Evolutionary conservation across 2,329 filamentous ascomycete species (phyloP), one percentile per base, ranked within the genome.

Genomic region (Colletotrichum neosansevieriae): DNA sequence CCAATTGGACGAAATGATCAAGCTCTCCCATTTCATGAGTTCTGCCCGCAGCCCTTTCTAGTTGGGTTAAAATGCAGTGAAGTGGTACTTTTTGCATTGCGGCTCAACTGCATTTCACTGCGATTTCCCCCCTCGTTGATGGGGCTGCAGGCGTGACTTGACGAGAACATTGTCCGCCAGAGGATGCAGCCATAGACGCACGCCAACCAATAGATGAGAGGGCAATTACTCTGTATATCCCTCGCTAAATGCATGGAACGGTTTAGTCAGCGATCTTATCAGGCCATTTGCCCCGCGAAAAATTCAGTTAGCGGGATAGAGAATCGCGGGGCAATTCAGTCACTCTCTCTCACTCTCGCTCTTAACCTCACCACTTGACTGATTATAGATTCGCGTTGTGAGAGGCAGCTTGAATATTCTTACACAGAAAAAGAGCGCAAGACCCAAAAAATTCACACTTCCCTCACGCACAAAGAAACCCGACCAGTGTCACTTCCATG

Each of bases 401-500:
- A 44, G 24, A 54, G 11, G 21, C 40, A 19, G 19, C n/a, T 58
- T 11, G 5, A 58, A 47, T 19, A 34, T 21, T n/a, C 1, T 6
- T 29, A 7, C 1, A 3, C 4, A 29, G 9, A 7, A 17, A 3
- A 13, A 19, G 15, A 19, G 12, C 42, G 9, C n/a, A 45, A 45
- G 42, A 9, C 12, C 19, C 24, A 4, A 3, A 24, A 11, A 21
- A n/a, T 4, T 13, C 36, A 36, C 34, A 2, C 11, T 36, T 7
- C 11, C 34, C 10, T 2, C 13, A n/a, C 1, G 5, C 10, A 29
- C 2, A n/a, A 45, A n/a, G 4, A 6, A 51, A n/a, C 49, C 44
- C 45, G 45, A 42, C 12, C 19, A 54, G 29, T 61, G 47, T 54
- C 44, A 34, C 53, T 54, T 19, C 24, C 24, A 95, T 95, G 93